Percentiles rank a stretch among this genome's conserved stretches.
Conservation (phyloP, 2,329 filamentous ascomycete genomes). For the Phyllosticta citriasiana region DNA sequence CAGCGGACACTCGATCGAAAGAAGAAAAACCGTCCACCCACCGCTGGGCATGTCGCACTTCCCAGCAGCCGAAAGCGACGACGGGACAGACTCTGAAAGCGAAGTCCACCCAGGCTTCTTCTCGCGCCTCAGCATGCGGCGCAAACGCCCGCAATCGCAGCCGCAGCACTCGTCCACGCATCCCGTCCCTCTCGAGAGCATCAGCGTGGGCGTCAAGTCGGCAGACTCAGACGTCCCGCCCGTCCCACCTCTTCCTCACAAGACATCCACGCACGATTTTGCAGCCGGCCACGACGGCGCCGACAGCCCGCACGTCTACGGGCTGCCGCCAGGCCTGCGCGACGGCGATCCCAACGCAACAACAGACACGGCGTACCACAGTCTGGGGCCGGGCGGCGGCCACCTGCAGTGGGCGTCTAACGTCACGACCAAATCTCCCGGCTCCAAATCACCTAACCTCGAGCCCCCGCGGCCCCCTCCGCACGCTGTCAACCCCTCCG, state of each 20-base stretch:
- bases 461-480: slow-evolving; percentile 50
- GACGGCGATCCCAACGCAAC: slow-evolving; percentile 25
- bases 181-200: slow-evolving; percentile 39
- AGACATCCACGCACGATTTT: background rate
- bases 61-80: slow-evolving; percentile 52
- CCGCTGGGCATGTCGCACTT: slow-evolving; percentile 83
- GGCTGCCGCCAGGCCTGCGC: slow-evolving; percentile 33
- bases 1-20: slow-evolving; percentile 26
- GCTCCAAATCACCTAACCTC: slow-evolving; percentile 34
- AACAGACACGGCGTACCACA: slow-evolving; percentile 36
- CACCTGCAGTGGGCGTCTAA: slow-evolving; percentile 36
- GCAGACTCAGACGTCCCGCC: background rate
- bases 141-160: slow-evolving; percentile 4
- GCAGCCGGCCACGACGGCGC: slow-evolving; percentile 15
- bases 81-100: slow-evolving; percentile 22
- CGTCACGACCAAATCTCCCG: slow-evolving; percentile 20
- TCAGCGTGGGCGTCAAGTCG: slow-evolving; percentile 26
- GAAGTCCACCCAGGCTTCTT: slow-evolving; percentile 41
- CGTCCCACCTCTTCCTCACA: background rate
- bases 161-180: slow-evolving; percentile 21
- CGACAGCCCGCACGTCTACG: slow-evolving; percentile 36
- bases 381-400: slow-evolving; percentile 15
- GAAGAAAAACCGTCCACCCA: slow-evolving; percentile 51
- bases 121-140: slow-evolving; percentile 19
- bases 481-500: slow-evolving; percentile 28